Evolutionary conservation across 1,284 basidiomycete genomes (phyloP), one percentile per base, ranked within the genome.

Genomic region (Trichosporon ovoides): DNA sequence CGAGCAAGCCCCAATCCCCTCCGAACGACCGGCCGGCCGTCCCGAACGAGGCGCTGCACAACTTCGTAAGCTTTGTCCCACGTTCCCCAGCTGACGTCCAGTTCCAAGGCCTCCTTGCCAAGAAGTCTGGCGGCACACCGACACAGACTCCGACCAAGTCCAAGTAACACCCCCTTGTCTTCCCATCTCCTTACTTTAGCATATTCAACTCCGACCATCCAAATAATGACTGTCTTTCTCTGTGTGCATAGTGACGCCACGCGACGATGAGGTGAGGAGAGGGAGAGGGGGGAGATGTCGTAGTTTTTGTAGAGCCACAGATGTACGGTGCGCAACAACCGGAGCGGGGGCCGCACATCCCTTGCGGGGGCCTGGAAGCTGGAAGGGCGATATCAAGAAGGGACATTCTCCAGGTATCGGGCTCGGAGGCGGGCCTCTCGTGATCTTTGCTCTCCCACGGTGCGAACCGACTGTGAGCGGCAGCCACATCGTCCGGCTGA

Each of bases 11-110:
- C 1, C 59, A 65, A 12, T 38, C 50, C 20, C 56, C 66, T 33
- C 38, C 60, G n/a, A 60, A 56, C 14, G 43, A 57, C 12, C 31
- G 60, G 11, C 38, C 64, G 18, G 58, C 65, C 12, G 67, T 69
- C 46, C 69, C 68, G 6, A 75, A 75, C 64, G 77, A 76, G 60
- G 74, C 74, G 14, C 61, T 78, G 49, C 73, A 75, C 63, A 76
- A 76, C 58, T 78, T 78, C 56, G 76, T 76, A 40, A 65, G 74
- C 69, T n/a, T n/a, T n/a, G n/a, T n/a, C n/a, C n/a, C n/a, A n/a
- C n/a, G n/a, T n/a, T n/a, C 6, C 6, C n/a, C 20, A 20, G 50
- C 57, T 57, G 18, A 60, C 56, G 34, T 18, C n/a, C 62, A 74
- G 72, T 75, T 75, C 61, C 73, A 75, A 60, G 73, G 73, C 33